A percentile compares a stretch with the other conserved stretches of the same genome.
These are phyloP conservation scores for Oryza punctata DNA, from an alignment of 176 grass and related monocot genomes.

Conservation along the genomic window DNA sequence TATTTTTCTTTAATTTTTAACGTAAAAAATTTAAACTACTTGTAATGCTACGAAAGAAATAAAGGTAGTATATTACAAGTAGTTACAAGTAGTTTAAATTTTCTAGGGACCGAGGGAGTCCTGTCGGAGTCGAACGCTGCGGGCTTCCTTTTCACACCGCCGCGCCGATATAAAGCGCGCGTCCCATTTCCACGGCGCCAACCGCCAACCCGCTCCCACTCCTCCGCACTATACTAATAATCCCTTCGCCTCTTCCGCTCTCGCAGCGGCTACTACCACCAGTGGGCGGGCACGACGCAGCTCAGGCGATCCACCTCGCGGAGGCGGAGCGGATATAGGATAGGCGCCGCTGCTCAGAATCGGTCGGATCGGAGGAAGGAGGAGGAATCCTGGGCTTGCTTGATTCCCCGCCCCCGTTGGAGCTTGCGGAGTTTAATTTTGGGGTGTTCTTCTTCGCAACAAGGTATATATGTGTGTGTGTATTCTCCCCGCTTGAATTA, in stretches of 20 bases:
- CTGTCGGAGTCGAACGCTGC: too few species aligned
- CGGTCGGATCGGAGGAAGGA: background rate
- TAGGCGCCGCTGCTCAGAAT: too few species aligned
- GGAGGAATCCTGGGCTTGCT: background rate
- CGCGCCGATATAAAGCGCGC: constrained; percentile 2
- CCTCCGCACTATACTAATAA: too few species aligned
- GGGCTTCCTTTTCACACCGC: too few species aligned
- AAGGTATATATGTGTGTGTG: background rate
- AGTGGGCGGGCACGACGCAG: too few species aligned
- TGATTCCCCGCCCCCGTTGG: background rate
- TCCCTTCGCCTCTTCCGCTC: background rate
- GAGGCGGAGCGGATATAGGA: background rate
- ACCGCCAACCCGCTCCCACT: background rate
- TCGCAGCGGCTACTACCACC: too few species aligned
- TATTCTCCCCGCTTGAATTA: background rate
- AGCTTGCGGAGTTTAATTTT: background rate
- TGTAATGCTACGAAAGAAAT: too few species aligned
- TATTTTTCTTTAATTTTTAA: too few species aligned
- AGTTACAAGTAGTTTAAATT: too few species aligned
- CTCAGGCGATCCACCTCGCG: background rate
- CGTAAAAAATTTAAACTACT: too few species aligned
- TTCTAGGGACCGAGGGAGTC: too few species aligned
- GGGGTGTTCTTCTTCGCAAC: background rate
- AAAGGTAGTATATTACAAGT: too few species aligned
- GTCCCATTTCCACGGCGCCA: constrained; percentile 18